phyloP scores from a whole-genome alignment of 805 yeast species.

The Saccharomycopsis sp. region DNA sequence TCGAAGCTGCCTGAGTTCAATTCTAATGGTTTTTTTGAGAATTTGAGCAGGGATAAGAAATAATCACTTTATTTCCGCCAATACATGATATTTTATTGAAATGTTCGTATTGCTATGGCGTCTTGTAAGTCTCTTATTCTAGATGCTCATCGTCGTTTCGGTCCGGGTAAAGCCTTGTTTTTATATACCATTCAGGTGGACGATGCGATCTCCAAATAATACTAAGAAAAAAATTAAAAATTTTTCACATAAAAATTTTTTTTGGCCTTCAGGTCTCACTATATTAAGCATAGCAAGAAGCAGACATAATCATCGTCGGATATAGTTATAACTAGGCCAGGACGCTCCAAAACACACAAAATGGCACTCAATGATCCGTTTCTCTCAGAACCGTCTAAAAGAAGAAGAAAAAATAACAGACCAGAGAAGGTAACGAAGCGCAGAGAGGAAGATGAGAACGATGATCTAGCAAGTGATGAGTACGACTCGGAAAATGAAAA shows the following conservation, averaged over 20 bases:
- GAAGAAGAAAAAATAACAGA: conserved; percentile 24
- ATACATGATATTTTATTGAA: not conserved
- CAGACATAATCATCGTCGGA: not conserved
- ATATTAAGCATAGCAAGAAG: not conserved
- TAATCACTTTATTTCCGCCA: not conserved
- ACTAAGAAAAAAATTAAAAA: no score
- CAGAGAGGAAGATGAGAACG: conserved; percentile 35
- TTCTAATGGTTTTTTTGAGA: not conserved
- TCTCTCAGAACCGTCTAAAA: conserved; percentile 53
- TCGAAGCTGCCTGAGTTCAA: not conserved
- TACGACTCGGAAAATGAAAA: conserved; percentile 16
- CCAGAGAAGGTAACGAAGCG: conserved; percentile 22
- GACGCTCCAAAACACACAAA: conserved; percentile 4
- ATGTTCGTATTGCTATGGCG: not conserved
- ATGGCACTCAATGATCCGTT: conserved; percentile 56
- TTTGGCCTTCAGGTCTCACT: not conserved
- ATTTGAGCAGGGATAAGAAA: not conserved
- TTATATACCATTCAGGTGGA: not conserved
- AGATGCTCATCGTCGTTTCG: no score
- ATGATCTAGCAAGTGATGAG: conserved; percentile 49
- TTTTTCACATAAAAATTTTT: conserved; percentile 3
- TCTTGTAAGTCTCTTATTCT: no score
- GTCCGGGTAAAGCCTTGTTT: not conserved
- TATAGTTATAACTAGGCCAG: not conserved
- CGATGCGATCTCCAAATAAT: not conserved